Base-by-base conservation (phyloP, 75 land plant species). In the Cupressus sempervirens region DNA sequence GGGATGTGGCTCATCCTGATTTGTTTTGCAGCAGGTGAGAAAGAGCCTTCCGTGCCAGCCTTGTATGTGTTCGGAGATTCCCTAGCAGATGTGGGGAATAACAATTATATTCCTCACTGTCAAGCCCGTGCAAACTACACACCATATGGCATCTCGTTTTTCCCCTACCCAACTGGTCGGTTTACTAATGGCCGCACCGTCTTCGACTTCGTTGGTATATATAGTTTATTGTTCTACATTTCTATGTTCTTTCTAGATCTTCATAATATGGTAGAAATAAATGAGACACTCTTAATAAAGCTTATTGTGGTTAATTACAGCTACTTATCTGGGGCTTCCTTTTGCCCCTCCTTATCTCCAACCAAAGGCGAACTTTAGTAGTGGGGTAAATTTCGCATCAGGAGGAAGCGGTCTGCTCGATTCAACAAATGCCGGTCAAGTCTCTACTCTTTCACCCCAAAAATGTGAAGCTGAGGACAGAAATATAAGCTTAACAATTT, bases 61-160 rank as follows among this genome's bases (percentile, higher is more conserved):
- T 83, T 91, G 23, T 88, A 86, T 67, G 85, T 65, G 3, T 91
- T 91, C n/a, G 93, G 93, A 26, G 93, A 90, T 85, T 91, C 91
- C 36, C 76, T 86, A 2, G 83, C 86, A 16, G 92, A 91, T 40
- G 91, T 90, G 1, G 92, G 91, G 9, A 89, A 86, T 85, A 91
- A 91, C 80, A 89, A 86, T n/a, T 87, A 88, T 76, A 83, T 62
- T 70, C 85, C 84, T 16, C 86, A 91, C 41, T 91, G 86, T 70
- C 3, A 87, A 15, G 83, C 81, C 7, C 88, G 87, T 73, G 93
- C 89, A 5, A 87, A 92, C 84, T 92, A 90, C 38, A 85, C 87
- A 4, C 93, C 91, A 23, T 92, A 92, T 53, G 91, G 91, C 16
- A 77, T 82, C 16, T 79, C 56, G 30, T 92, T 83, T 76, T 92